Evolutionary conservation across 192 early-diverging fungal species (phyloP).

Genomic region (Umbelopsis sp.): DNA sequence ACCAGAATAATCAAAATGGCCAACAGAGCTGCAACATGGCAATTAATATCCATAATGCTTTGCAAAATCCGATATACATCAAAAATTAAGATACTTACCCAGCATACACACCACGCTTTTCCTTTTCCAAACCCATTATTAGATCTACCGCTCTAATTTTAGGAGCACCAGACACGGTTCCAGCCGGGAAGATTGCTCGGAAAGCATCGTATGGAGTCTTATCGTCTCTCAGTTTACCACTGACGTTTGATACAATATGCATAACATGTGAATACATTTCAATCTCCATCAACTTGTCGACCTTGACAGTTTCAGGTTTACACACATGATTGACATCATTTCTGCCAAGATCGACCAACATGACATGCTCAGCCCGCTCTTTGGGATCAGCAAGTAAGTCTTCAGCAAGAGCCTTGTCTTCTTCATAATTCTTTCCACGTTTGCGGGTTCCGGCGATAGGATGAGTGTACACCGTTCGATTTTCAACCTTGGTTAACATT

Average conservation of each 20-base stretch:
- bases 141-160: conserved; percentile 97
- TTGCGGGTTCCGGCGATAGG: conserved; percentile 98
- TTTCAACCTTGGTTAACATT: conserved; percentile 92
- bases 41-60: conserved; percentile 42
- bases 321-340: conserved; percentile 99
- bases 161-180: conserved; percentile 97
- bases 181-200: conserved; percentile 97
- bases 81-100: conserved; percentile 43
- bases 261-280: conserved; percentile 98
- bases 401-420: conserved; percentile 88
- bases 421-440: conserved; percentile 82
- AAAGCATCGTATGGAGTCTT: conserved; percentile 96
- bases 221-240: conserved; percentile 83
- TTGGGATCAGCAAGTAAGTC: conserved; percentile 93
- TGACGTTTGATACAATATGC: conserved; percentile 99
- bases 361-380: conserved; percentile 97
- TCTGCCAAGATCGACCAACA: conserved; percentile 98
- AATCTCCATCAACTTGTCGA: conserved; percentile 96
- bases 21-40: conserved; percentile 62
- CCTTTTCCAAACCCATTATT: conserved; percentile 86
- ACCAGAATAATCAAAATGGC: conserved; percentile 93
- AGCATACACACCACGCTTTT: conserved; percentile 92
- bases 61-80: too few species aligned
- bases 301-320: conserved; percentile 87
- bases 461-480: conserved; percentile 83